Evolutionary conservation across 176 grass and related monocot genomes (phyloP), one percentile per base, ranked within the genome.

Genomic region (Microstegium vimineum): DNA sequence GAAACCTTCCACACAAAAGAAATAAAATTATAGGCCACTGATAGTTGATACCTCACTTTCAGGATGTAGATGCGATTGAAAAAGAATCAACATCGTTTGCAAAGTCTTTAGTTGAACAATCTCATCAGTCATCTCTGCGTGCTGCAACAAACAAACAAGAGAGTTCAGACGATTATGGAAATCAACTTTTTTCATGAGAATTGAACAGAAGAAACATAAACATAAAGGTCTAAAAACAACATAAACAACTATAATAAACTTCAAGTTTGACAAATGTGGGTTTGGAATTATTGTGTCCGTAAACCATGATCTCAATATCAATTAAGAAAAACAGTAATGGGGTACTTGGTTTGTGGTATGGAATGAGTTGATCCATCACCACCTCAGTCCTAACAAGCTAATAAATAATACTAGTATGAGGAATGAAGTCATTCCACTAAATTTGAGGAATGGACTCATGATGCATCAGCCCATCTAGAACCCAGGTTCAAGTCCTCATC

Each of bases 71-170:
- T 90, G 87, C 5, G 95, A 98, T 76, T 98, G 95, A 89, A 95
- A 98, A 45, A 98, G 75, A 84, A 98, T 93, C 80, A 98, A 84
- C 75, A 91, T 95, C 45, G 95, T 98, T 83, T 98, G 95, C 86
- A 98, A 91, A 71, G 92, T 95, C 82, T 98, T 98, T 41, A 93
- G 85, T 80, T 98, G 95, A 81, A 95, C 79, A 86, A 81, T 98
- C 79, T 98, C 95, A 91, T 98, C 95, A 51, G 88, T 74, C 90
- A 98, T 98, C 75, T 93, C 92, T 71, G 90, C 84, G 51, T 98
- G 95, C 95, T 98, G 82, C 76, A 85, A 54, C 5, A 61, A 75
- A 67, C 43, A 83, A 86, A 70, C 36, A 85, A 26, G 37, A 76
- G 18, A 85, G 18, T 73, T 90, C 52, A 82, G 43, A 85, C 2